Evolutionary conservation across 441 rosid species (phyloP).

Genomic region (Pelargonium myrrhifolium): DNA sequence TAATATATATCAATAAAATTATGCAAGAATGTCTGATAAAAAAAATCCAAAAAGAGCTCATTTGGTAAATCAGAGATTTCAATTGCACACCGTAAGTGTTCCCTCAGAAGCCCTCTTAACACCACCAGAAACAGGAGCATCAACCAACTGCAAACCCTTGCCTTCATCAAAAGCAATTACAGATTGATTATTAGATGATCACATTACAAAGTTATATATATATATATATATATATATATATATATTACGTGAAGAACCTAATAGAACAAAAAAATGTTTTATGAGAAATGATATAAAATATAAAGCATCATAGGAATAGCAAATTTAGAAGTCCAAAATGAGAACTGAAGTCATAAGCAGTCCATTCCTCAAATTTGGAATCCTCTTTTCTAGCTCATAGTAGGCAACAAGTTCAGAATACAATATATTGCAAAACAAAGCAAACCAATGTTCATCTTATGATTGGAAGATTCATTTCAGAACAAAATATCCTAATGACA

Average conservation of each 20-base stretch:
- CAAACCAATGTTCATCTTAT: not conserved
- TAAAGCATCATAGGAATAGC: not conserved
- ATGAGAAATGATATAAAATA: not conserved
- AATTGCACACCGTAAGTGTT: conserved; percentile 69
- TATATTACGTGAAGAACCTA: not conserved
- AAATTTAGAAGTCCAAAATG: not conserved
- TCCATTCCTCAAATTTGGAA: not conserved
- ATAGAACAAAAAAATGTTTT: not conserved
- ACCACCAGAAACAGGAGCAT: conserved; percentile 99
- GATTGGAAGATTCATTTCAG: not conserved
- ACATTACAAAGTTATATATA: not conserved
- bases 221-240: not conserved
- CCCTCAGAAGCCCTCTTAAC: conserved; percentile 83
- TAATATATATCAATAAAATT: not conserved
- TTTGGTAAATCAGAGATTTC: conserved; percentile 11
- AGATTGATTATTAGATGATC: conserved; percentile 9
- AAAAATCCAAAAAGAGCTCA: conserved; percentile 16
- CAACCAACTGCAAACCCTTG: conserved; percentile 77
- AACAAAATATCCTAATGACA: not conserved
- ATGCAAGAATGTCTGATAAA: conserved; percentile 15
- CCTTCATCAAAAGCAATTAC: conserved; percentile 49
- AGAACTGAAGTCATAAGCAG: not conserved
- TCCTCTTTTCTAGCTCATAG: conserved; percentile 1
- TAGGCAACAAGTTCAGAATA: not conserved
- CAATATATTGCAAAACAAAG: not conserved